These are phyloP conservation scores for Fusarium pseudoanthophilum DNA, from an alignment of 2,329 filamentous ascomycete genomes.

Conservation along the genomic window DNA sequence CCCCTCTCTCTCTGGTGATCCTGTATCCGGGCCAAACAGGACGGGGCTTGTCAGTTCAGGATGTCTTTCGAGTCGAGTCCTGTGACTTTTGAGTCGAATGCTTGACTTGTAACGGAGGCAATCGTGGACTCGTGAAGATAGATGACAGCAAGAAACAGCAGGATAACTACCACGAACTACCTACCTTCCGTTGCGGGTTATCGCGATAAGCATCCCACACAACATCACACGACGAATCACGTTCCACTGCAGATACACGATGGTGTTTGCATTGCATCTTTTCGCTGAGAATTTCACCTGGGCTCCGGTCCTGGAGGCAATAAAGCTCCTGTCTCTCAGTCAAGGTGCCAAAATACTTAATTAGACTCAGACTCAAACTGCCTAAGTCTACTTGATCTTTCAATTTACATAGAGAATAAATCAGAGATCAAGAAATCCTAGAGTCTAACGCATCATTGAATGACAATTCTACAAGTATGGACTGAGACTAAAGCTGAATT, in stretches of 20 bases:
- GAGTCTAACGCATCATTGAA: not conserved
- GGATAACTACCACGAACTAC: conserved; percentile 3
- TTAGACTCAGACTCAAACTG: not conserved
- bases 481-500: not conserved
- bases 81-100: not conserved
- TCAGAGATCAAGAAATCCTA: not conserved
- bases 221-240: not conserved
- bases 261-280: not conserved
- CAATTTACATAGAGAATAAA: not conserved
- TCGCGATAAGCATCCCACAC: conserved; percentile 35
- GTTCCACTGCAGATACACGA: conserved; percentile 3
- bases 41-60: not conserved
- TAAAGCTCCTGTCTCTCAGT: too few relatives aligned
- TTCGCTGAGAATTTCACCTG: not conserved
- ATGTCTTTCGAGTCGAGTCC: not conserved
- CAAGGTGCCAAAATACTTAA: not conserved
- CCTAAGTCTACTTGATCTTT: not conserved
- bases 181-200: conserved; percentile 21
- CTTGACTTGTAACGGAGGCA: not conserved
- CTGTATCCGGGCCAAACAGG: not conserved
- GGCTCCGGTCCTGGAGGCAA: not conserved
- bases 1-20: not conserved
- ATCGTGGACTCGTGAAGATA: conserved; percentile 2
- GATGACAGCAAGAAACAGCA: not conserved
- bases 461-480: not conserved